phyloP scores from a whole-genome alignment of 352 stramenopile species.

The Phytophthora capsici region DNA sequence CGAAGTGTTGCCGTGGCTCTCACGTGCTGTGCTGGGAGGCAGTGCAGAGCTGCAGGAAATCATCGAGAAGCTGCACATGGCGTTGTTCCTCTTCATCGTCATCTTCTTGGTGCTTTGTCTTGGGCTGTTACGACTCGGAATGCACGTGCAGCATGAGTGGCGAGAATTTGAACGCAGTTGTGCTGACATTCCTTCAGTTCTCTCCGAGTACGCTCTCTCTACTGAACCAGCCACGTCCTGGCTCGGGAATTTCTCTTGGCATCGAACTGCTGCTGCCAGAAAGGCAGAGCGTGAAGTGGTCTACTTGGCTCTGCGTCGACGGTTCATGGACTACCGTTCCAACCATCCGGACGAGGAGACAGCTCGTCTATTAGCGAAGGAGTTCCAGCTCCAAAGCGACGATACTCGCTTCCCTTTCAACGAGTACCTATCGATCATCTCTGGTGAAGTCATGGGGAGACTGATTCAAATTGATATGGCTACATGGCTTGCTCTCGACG shows the following conservation, averaged over 20 bases:
- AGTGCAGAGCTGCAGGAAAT: conserved; percentile 67
- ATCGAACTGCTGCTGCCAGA: conserved; percentile 27
- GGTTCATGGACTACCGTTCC: conserved; percentile 74
- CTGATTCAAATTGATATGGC: conserved; percentile 77
- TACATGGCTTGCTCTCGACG: conserved; percentile 70
- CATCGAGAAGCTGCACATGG: conserved; percentile 82
- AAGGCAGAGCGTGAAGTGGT: conserved; percentile 69
- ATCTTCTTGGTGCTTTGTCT: conserved; percentile 81
- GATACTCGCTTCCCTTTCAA: conserved; percentile 75
- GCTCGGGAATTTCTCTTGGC: conserved; percentile 43
- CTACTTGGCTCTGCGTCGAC: conserved; percentile 64
- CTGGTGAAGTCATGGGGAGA: conserved; percentile 71
- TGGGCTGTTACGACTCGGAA: conserved; percentile 65
- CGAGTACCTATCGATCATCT: conserved; percentile 82
- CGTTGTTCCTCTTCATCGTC: conserved; percentile 83
- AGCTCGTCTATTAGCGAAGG: conserved; percentile 52
- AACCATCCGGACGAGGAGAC: conserved; percentile 66
- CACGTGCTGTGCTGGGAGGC: conserved; percentile 45
- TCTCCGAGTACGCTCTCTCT: conserved; percentile 66
- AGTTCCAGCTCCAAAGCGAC: conserved; percentile 62
- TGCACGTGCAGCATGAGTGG: conserved; percentile 71
- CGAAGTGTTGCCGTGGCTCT: conserved; percentile 57
- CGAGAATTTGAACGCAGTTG: conserved; percentile 72
- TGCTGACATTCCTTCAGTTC: conserved; percentile 55
- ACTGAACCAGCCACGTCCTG: conserved; percentile 54